phyloP scores from a whole-genome alignment of 352 stramenopile species.

The Peronospora destructor region DNA sequence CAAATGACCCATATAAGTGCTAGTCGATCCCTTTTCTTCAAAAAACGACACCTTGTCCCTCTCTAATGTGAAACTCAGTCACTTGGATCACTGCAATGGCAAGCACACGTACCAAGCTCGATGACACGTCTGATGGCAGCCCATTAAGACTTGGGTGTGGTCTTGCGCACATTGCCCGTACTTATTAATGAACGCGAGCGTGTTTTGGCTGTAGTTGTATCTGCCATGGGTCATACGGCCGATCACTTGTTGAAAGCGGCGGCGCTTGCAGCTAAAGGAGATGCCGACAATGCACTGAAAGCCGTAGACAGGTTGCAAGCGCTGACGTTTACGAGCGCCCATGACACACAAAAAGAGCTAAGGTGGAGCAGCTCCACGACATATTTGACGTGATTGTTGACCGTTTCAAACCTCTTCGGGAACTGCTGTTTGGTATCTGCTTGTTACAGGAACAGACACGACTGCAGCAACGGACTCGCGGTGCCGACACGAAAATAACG shows the following conservation, averaged over 20 bases:
- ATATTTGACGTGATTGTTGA: slow-evolving; percentile 41
- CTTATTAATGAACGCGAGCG: slow-evolving; percentile 49
- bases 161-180: slow-evolving; percentile 58
- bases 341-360: slow-evolving; percentile 51
- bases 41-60: no score
- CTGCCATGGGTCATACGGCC: slow-evolving; percentile 76
- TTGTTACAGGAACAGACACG: slow-evolving; percentile 74
- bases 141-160: slow-evolving; percentile 50
- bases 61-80: no score
- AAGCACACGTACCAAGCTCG: background rate
- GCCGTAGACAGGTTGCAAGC: slow-evolving; percentile 55
- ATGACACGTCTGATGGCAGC: slow-evolving; percentile 8
- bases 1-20: no score
- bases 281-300: slow-evolving; percentile 35
- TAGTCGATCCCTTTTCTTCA: no score
- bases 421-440: slow-evolving; percentile 71
- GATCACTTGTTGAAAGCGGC: slow-evolving; percentile 64
- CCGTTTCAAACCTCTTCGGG: slow-evolving; percentile 68
- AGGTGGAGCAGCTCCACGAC: slow-evolving; percentile 36
- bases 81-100: no score
- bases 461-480: slow-evolving; percentile 49
- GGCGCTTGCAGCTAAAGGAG: slow-evolving; percentile 45
- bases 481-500: slow-evolving; percentile 61
- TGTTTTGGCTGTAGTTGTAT: slow-evolving; percentile 67
- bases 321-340: slow-evolving; percentile 57